phyloP scores from a whole-genome alignment of 2,329 filamentous ascomycete species.

The Talaromyces amestolkiae region DNA sequence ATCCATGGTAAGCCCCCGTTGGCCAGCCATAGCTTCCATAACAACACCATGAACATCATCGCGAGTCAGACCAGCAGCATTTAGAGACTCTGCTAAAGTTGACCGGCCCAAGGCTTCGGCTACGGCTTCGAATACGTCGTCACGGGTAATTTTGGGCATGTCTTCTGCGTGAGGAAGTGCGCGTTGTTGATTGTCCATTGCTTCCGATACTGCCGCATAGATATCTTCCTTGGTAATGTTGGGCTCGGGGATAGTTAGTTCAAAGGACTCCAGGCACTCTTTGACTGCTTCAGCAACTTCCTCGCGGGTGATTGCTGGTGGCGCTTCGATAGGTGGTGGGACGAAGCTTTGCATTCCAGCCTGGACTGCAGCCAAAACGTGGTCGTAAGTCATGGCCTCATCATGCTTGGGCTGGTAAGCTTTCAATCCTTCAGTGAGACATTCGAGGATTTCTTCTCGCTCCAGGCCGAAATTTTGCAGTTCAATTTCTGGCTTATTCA shows the following conservation, averaged over 20 bases:
- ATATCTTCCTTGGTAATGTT: conserved; percentile 23
- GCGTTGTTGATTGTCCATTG: conserved; percentile 18
- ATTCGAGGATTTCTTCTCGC: conserved; percentile 82
- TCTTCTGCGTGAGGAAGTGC: neutral
- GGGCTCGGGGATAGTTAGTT: conserved; percentile 43
- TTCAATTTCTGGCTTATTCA: conserved; percentile 89
- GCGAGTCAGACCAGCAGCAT: conserved; percentile 46
- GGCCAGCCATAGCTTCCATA: conserved; percentile 25
- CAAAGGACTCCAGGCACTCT: conserved; percentile 82
- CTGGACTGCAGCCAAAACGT: conserved; percentile 81
- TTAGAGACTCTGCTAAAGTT: conserved; percentile 2
- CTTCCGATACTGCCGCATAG: conserved; percentile 20
- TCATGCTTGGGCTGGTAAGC: conserved; percentile 61
- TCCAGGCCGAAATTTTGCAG: conserved; percentile 87
- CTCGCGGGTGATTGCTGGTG: conserved; percentile 33
- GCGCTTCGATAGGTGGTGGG: conserved; percentile 68
- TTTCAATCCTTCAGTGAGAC: conserved; percentile 79
- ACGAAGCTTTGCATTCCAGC: conserved; percentile 79
- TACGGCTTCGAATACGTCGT: conserved; percentile 57
- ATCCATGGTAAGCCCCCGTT: conserved; percentile 33
- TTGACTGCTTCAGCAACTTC: conserved; percentile 52
- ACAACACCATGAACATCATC: conserved; percentile 54
- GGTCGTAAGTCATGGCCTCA: conserved; percentile 69
- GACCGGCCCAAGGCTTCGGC: conserved; percentile 13
- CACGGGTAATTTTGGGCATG: conserved; percentile 26